phyloP scores from a whole-genome alignment of 345 rosid species.

The Citrus unshiu region DNA sequence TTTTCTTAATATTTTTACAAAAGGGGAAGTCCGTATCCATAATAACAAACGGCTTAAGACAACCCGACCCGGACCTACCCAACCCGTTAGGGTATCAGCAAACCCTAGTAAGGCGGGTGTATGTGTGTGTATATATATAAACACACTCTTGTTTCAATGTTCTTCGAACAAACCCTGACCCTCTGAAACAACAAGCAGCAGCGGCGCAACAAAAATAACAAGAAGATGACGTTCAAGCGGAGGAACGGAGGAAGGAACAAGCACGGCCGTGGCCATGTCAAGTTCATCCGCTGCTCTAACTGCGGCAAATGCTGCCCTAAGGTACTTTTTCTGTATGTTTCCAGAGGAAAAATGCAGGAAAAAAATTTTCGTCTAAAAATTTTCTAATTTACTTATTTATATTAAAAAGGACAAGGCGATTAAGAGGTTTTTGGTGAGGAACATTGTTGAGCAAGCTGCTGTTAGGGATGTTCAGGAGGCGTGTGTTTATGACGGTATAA shows the following conservation, averaged over 20 bases:
- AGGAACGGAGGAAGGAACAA: conserved; percentile 94
- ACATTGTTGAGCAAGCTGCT: conserved; percentile 89
- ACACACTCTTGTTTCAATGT: too few species aligned
- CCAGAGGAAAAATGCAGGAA: not conserved
- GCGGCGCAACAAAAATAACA: not conserved
- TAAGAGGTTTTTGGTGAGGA: conserved; percentile 88
- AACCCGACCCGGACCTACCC: too few species aligned
- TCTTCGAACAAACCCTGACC: too few species aligned
- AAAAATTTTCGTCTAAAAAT: too few species aligned
- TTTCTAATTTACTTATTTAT: too few species aligned
- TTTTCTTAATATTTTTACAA: too few species aligned
- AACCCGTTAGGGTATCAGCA: too few species aligned
- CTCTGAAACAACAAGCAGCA: not conserved
- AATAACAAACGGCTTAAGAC: too few species aligned
- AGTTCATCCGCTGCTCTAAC: conserved; percentile 87
- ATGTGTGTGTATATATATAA: too few species aligned
- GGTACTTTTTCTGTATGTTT: conserved; percentile 24
- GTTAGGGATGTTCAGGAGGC: conserved; percentile 90
- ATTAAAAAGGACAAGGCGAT: conserved; percentile 68
- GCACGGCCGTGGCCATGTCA: conserved; percentile 91
- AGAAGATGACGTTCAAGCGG: conserved; percentile 64
- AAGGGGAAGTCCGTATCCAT: too few species aligned
- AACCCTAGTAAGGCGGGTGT: too few species aligned
- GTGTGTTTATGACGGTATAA: conserved; percentile 74
- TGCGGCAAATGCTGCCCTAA: conserved; percentile 93